These are phyloP conservation scores for Ascochyta pisi DNA, from an alignment of 2,329 filamentous ascomycete species.

Conservation along the genomic window DNA sequence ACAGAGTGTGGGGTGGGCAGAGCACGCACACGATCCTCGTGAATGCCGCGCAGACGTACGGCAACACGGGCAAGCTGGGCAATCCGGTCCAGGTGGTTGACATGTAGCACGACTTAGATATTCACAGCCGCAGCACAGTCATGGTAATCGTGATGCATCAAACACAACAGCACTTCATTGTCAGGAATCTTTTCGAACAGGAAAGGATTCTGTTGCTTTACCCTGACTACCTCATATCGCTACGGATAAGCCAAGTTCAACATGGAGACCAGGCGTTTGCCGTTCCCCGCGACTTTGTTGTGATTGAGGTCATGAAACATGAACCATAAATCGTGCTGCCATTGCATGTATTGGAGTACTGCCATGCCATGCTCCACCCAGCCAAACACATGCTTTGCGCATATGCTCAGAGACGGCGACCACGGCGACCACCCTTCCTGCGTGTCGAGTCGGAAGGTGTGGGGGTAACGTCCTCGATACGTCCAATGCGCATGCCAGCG, in stretches of 20 bases:
- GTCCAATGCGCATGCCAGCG: slow-evolving; percentile 99
- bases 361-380: slow-evolving; percentile 43
- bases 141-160: slow-evolving; percentile 38
- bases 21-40: slow-evolving; percentile 61
- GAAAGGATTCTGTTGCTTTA: slow-evolving; percentile 50
- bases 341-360: slow-evolving; percentile 29
- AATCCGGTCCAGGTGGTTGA: slow-evolving; percentile 55
- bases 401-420: slow-evolving; percentile 94
- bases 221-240: slow-evolving; percentile 37
- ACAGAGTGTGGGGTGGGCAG: slow-evolving; percentile 64
- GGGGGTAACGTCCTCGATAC: slow-evolving; percentile 99
- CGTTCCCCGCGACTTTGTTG: slow-evolving; percentile 50
- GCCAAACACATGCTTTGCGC: slow-evolving; percentile 51
- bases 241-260: slow-evolving; percentile 45
- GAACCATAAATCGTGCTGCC: slow-evolving; percentile 43
- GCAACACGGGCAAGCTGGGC: slow-evolving; percentile 56
- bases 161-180: slow-evolving; percentile 42
- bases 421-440: slow-evolving; percentile 99
- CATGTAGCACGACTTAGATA: slow-evolving; percentile 39
- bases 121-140: slow-evolving; percentile 26
- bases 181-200: slow-evolving; percentile 44
- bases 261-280: slow-evolving; percentile 50
- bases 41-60: slow-evolving; percentile 65
- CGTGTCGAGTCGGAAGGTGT: slow-evolving; percentile 99
- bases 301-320: slow-evolving; percentile 42